Conservation (phyloP, 2,329 filamentous ascomycete genomes). For the Aspergillus luchuensis region DNA sequence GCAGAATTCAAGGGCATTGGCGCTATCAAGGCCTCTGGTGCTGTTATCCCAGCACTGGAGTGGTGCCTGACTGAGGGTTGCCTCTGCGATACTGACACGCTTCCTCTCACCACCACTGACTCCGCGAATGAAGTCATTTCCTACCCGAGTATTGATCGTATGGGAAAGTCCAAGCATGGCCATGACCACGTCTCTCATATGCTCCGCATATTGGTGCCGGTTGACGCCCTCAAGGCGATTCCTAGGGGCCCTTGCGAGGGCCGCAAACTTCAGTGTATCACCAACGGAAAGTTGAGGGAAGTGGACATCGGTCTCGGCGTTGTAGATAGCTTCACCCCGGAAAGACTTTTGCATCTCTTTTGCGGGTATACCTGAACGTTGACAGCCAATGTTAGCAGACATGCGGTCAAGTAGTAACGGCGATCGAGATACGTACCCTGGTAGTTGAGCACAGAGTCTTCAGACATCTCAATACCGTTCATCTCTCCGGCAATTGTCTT, state of each 20-base stretch:
- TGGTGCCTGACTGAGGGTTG: conserved; percentile 50
- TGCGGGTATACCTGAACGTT: conserved; percentile 33
- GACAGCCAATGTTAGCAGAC: neutral
- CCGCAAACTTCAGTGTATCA: conserved; percentile 79
- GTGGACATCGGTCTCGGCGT: conserved; percentile 79
- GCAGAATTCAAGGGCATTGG: conserved; percentile 60
- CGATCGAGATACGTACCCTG: conserved; percentile 3
- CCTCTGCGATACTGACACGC: conserved; percentile 63
- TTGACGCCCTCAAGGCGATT: conserved; percentile 42
- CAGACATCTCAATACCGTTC: conserved; percentile 67
- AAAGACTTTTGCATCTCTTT: conserved; percentile 63
- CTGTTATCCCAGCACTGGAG: conserved; percentile 52
- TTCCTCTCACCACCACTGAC: conserved; percentile 64
- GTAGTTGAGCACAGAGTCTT: conserved; percentile 29
- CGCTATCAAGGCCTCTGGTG: conserved; percentile 54
- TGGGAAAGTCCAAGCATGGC: conserved; percentile 51
- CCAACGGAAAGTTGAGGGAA: conserved; percentile 77
- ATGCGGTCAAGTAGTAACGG: too few species aligned
- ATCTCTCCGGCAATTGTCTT: conserved; percentile 82
- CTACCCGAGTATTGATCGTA: conserved; percentile 52
- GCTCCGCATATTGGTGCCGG: conserved; percentile 45
- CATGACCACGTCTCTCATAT: conserved; percentile 50
- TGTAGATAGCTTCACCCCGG: conserved; percentile 84
- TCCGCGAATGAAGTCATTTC: conserved; percentile 60
- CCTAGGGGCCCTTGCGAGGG: conserved; percentile 61